A percentile compares a stretch with the other conserved stretches of the same genome.
Conservation (phyloP, 345 rosid species). For the Rhodamnia argentea region DNA sequence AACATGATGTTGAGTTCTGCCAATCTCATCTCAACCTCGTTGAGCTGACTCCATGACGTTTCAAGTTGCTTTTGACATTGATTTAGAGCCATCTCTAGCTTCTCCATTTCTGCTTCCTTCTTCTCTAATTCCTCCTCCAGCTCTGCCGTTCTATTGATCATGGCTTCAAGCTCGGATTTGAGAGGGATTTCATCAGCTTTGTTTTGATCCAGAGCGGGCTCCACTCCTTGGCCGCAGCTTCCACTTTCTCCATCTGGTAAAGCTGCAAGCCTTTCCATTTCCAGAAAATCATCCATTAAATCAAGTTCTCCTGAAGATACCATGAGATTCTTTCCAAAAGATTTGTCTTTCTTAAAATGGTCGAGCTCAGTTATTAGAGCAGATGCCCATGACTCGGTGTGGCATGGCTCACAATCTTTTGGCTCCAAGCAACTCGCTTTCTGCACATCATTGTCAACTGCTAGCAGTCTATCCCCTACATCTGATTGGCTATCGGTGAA, state of each 20-base stretch:
- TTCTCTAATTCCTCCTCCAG: conserved; percentile 52
- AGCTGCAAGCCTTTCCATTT: conserved; percentile 84
- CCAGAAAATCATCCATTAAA: conserved; percentile 97
- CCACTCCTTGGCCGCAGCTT: conserved; percentile 19
- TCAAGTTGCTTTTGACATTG: conserved; percentile 39
- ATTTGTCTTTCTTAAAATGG: conserved; percentile 28
- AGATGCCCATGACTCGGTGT: conserved; percentile 24
- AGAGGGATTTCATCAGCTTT: conserved; percentile 15
- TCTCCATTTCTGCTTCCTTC: conserved; percentile 41
- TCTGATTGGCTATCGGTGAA: conserved; percentile 66
- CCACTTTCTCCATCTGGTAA: conserved; percentile 30
- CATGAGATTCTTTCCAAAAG: conserved; percentile 19
- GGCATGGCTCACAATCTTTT: conserved; percentile 14
- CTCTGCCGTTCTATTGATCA: conserved; percentile 39
- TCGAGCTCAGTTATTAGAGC: conserved; percentile 19
- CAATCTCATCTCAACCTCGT: conserved; percentile 32
- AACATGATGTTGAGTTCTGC: neutral
- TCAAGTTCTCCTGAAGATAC: conserved; percentile 35
- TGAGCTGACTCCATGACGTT: conserved; percentile 25
- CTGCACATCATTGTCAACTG: conserved; percentile 31
- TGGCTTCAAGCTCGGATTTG: conserved; percentile 39
- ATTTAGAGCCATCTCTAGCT: conserved; percentile 35
- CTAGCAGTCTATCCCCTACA: conserved; percentile 36
- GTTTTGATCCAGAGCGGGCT: conserved; percentile 13
- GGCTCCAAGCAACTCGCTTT: conserved; percentile 13